Conservation (phyloP, 1,284 basidiomycete species). For the Sphaerobolus stellatus region DNA sequence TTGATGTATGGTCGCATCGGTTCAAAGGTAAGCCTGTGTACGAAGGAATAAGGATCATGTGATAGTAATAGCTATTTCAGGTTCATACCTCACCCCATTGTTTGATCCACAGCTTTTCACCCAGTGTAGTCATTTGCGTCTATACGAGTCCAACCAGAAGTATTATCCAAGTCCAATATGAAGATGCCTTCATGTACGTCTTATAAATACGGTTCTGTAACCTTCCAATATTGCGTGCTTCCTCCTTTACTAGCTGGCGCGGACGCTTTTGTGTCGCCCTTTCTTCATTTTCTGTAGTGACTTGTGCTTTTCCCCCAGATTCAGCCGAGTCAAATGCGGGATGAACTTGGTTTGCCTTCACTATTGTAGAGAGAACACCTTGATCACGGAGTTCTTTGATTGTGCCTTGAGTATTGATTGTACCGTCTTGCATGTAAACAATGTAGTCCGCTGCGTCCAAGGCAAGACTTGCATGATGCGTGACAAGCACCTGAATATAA, state of each 20-base stretch:
- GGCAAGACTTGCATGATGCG: background rate
- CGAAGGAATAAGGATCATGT: too few species aligned
- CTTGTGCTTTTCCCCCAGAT: too few species aligned
- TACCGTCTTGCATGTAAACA: background rate
- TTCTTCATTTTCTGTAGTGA: too few species aligned
- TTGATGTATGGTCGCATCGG: too few species aligned
- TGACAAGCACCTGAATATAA: background rate
- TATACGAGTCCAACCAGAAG: slow-evolving; percentile 51
- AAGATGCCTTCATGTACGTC: slow-evolving; percentile 71
- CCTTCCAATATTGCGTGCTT: slow-evolving; percentile 68
- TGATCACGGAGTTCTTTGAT: slow-evolving; percentile 55
- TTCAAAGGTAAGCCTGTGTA: too few species aligned
- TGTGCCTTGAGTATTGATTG: slow-evolving; percentile 20
- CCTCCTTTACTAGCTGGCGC: slow-evolving; percentile 64
- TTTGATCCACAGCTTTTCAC: too few species aligned
- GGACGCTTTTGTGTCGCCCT: slow-evolving; percentile 49
- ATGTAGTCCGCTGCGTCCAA: background rate
- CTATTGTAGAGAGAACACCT: slow-evolving; percentile 59
- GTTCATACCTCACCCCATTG: slow-evolving; percentile 78
- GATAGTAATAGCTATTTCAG: too few species aligned
- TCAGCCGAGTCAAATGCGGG: slow-evolving; percentile 29
- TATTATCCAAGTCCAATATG: slow-evolving; percentile 63
- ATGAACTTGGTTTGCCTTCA: too few species aligned
- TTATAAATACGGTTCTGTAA: slow-evolving; percentile 81
- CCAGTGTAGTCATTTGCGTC: slow-evolving; percentile 41